Percentiles rank a stretch among this genome's conserved stretches.
Conservation (phyloP, 2,329 filamentous ascomycete species). For the Acarospora socialis region DNA sequence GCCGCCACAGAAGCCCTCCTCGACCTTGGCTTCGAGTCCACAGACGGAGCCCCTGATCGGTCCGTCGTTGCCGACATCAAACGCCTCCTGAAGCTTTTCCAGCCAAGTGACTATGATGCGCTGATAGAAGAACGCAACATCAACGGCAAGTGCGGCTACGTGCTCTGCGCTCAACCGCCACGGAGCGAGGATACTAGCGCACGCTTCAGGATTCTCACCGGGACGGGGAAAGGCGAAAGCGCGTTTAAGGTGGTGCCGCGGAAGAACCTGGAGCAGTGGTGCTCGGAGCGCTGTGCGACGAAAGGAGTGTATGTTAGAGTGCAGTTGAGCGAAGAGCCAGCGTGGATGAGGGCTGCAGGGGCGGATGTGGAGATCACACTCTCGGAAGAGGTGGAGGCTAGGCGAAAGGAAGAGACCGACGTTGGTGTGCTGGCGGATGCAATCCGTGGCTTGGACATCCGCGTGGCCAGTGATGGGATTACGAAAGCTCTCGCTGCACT, state of each 20-base stretch:
- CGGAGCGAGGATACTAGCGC: conserved; percentile 41
- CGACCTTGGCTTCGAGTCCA: conserved; percentile 48
- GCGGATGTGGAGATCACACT: conserved; percentile 45
- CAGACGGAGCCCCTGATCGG: conserved; percentile 37
- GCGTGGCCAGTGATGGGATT: no score
- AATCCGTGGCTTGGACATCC: no score
- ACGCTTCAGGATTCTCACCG: conserved; percentile 53
- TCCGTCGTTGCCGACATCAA: conserved; percentile 54
- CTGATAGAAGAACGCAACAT: conserved; percentile 81
- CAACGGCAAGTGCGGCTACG: conserved; percentile 68
- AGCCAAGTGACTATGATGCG: conserved; percentile 78
- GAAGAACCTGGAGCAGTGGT: conserved; percentile 73
- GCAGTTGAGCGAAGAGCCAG: conserved; percentile 72
- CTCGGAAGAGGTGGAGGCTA: conserved; percentile 48
- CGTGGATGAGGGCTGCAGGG: conserved; percentile 61
- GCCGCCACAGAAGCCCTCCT: conserved; percentile 58
- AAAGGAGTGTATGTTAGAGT: conserved; percentile 75
- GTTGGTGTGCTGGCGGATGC: no score
- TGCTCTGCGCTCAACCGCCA: conserved; percentile 56
- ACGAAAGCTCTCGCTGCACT: no score
- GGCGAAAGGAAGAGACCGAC: conserved; percentile 5
- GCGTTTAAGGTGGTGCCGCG: conserved; percentile 52
- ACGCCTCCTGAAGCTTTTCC: conserved; percentile 54
- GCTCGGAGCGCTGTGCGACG: conserved; percentile 62
- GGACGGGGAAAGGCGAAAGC: conserved; percentile 40